Conservation (phyloP, 306 rosid genomes). For the Datisca glomerata region DNA sequence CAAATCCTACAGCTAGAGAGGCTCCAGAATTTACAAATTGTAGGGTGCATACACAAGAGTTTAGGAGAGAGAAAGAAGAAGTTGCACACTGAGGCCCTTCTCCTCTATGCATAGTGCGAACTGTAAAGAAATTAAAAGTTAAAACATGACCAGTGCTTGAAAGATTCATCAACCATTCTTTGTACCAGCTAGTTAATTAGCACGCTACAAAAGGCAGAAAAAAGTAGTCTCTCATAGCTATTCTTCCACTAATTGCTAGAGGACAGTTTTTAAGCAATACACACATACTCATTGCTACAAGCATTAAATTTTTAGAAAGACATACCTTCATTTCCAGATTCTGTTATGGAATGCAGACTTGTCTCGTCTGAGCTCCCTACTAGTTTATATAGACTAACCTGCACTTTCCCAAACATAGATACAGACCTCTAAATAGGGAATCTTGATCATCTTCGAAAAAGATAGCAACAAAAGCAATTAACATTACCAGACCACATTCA, state of each 20-base stretch:
- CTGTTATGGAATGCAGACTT: constrained; percentile 39
- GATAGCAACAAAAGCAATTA: constrained; percentile 6
- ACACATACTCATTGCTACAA: not conserved
- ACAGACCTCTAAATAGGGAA: constrained; percentile 15
- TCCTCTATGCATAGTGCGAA: constrained; percentile 31
- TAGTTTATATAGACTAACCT: constrained; percentile 66
- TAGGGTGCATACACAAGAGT: constrained; percentile 43
- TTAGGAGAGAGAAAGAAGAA: constrained; percentile 47
- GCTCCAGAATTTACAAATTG: constrained; percentile 50
- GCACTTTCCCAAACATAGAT: constrained; percentile 22
- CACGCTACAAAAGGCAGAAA: too few species aligned
- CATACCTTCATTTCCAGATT: constrained; percentile 55
- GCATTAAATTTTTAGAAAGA: not conserved
- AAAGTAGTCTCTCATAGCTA: too few species aligned
- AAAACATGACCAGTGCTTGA: constrained; percentile 8
- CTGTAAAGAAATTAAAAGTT: constrained; percentile 36
- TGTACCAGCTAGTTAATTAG: not conserved
- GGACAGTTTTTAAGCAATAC: too few species aligned
- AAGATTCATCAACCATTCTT: not conserved
- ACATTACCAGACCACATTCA: constrained; percentile 57
- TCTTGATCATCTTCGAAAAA: constrained; percentile 11
- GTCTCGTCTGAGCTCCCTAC: constrained; percentile 26
- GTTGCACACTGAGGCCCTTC: constrained; percentile 49
- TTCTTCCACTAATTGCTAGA: too few species aligned
- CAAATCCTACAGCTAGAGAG: constrained; percentile 60